A percentile compares a stretch with the other conserved stretches of the same genome.
Evolutionary conservation across 2,329 filamentous ascomycete genomes (phyloP).

Genomic region (Paradendryphiella salina): DNA sequence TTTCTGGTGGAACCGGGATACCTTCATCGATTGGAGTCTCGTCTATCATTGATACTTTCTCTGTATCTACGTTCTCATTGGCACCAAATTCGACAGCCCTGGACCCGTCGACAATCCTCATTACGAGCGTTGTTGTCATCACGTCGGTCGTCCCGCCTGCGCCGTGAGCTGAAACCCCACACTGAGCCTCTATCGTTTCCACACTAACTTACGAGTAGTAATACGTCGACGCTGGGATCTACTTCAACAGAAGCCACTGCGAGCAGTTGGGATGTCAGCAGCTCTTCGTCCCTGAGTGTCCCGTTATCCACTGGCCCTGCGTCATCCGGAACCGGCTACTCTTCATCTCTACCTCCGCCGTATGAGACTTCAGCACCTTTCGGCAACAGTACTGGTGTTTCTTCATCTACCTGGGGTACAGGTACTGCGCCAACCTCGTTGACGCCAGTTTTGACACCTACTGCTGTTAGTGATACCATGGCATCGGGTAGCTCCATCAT

Average conservation of each 20-base stretch:
- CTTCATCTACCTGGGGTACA: slow-evolving; percentile 6
- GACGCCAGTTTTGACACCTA: background rate
- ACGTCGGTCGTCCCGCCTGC: slow-evolving; percentile 11
- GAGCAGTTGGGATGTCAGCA: slow-evolving; percentile 21
- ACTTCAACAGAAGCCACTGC: slow-evolving; percentile 26
- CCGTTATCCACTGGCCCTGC: slow-evolving; percentile 12
- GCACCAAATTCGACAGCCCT: background rate
- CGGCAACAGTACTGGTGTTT: slow-evolving; percentile 11
- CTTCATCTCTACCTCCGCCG: background rate
- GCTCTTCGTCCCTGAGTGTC: slow-evolving; percentile 10
- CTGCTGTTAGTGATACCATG: background rate
- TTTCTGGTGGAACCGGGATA: slow-evolving; percentile 1
- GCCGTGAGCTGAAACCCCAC: slow-evolving; percentile 15
- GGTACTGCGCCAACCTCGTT: slow-evolving; percentile 7
- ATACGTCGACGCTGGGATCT: background rate
- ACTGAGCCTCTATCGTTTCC: background rate
- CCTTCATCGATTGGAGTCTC: slow-evolving; percentile 12
- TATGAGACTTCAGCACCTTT: slow-evolving; percentile 15
- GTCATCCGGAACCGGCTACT: slow-evolving; percentile 12
- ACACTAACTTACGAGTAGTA: slow-evolving; percentile 11
- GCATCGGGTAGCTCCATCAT: background rate
- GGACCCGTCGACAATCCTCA: slow-evolving; percentile 4
- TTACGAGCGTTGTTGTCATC: slow-evolving; percentile 10
- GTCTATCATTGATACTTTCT: slow-evolving; percentile 6
- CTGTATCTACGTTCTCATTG: slow-evolving; percentile 3